Evolutionary conservation across 2,329 filamentous ascomycete species (phyloP).

Genomic region (Huntiella moniliformis): DNA sequence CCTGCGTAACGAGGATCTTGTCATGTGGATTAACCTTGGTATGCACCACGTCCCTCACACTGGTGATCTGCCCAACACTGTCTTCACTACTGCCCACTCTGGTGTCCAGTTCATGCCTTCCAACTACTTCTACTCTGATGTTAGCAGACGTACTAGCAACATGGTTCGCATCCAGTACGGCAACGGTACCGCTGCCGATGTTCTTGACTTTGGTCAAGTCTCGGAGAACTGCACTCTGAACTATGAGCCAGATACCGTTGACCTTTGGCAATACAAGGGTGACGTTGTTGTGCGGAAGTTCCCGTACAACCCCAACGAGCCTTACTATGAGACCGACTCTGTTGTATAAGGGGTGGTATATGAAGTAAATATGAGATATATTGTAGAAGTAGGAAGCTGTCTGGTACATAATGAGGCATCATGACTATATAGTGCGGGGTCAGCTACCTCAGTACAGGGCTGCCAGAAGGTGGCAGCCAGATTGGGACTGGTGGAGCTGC

Average conservation of each 20-base stretch:
- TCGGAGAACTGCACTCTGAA: slow-evolving; percentile 17
- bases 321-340: slow-evolving; percentile 11
- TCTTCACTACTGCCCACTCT: slow-evolving; percentile 18
- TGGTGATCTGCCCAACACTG: slow-evolving; percentile 17
- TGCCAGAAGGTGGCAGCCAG: too few relatives aligned
- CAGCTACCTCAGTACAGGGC: too few relatives aligned
- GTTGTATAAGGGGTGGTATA: slow-evolving; percentile 6
- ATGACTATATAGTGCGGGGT: too few relatives aligned
- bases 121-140: slow-evolving; percentile 15
- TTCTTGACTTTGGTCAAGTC: slow-evolving; percentile 19
- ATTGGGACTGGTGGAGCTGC: too few relatives aligned
- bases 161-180: slow-evolving; percentile 21
- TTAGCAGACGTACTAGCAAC: slow-evolving; percentile 18
- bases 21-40: slow-evolving; percentile 33
- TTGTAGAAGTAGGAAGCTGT: too few relatives aligned
- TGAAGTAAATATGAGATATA: too few relatives aligned
- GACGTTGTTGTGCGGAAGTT: slow-evolving; percentile 14
- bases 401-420: too few relatives aligned
- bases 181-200: slow-evolving; percentile 17
- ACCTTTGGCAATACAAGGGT: slow-evolving; percentile 17
- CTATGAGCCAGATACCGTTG: slow-evolving; percentile 16
- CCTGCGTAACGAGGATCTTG: slow-evolving; percentile 19
- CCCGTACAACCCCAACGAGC: slow-evolving; percentile 13
- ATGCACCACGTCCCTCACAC: slow-evolving; percentile 40
- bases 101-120: slow-evolving; percentile 19